Conservation (phyloP, 345 rosid genomes). For the Syzygium grande region DNA sequence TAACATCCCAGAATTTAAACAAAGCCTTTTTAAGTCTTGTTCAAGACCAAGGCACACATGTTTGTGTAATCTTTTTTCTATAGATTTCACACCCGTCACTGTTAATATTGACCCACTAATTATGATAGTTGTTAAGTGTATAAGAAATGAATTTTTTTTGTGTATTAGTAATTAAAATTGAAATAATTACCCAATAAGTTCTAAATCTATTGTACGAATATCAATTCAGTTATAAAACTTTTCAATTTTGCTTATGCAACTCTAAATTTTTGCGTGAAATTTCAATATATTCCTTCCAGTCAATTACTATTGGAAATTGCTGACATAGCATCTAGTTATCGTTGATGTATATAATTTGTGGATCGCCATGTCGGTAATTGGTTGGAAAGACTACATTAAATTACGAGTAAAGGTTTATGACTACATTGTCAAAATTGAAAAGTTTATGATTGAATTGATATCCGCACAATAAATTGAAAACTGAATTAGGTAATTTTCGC, state of each 20-base stretch:
- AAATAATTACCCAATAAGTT: not conserved
- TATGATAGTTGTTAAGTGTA: fast-evolving
- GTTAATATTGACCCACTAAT: not conserved
- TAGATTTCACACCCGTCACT: fast-evolving
- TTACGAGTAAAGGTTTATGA: not conserved
- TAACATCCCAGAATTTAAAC: too few species aligned
- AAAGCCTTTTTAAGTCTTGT: too few species aligned
- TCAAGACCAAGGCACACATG: not conserved
- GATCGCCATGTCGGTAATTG: fast-evolving
- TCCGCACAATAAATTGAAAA: not conserved
- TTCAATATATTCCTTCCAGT: fast-evolving
- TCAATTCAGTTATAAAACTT: too few species aligned
- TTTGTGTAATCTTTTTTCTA: not conserved
- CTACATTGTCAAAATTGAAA: not conserved
- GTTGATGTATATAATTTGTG: not conserved
- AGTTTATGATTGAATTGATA: too few species aligned
- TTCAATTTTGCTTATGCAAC: not conserved
- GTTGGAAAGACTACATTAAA: not conserved
- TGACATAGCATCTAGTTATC: fast-evolving
- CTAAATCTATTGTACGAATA: not conserved
- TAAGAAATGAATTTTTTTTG: not conserved
- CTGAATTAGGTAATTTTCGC: not conserved
- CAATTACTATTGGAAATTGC: not conserved
- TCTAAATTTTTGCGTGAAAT: fast-evolving
- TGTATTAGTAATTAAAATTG: not conserved